Conservation (phyloP, 495 filamentous ascomycete genomes). For the Penicillium ucsense region DNA sequence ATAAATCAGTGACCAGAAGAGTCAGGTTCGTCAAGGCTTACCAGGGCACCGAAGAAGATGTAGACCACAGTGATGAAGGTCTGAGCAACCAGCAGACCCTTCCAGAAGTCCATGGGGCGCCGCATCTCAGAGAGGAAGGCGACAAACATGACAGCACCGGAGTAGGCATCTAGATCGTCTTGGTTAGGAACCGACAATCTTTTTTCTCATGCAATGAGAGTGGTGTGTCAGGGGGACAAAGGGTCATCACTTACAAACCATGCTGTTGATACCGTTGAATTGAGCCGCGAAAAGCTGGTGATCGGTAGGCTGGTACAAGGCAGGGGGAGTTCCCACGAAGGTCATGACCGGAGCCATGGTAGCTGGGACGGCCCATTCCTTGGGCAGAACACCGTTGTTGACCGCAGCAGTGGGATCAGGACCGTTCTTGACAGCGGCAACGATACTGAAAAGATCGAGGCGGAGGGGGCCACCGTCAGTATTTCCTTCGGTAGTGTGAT, state of each 20-base stretch:
- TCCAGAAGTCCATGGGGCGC: conserved; percentile 52
- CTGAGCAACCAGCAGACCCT: conserved; percentile 43
- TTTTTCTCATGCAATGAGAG: neutral
- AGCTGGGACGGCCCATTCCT: conserved; percentile 2
- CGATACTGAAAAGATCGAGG: conserved; percentile 21
- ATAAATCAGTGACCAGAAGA: neutral
- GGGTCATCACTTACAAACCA: conserved; percentile 9
- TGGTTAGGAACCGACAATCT: neutral
- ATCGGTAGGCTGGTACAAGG: conserved; percentile 10
- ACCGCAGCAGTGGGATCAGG: conserved; percentile 31
- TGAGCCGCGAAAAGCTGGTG: conserved; percentile 7
- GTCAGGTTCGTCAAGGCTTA: neutral
- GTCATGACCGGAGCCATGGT: conserved; percentile 10
- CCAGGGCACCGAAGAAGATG: conserved; percentile 48
- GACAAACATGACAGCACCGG: conserved; percentile 42
- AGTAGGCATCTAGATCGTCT: conserved; percentile 39
- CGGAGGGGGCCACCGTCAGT: no score
- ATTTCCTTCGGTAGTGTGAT: no score
- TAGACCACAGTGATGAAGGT: conserved; percentile 43
- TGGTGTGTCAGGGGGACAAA: conserved; percentile 23
- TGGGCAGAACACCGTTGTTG: conserved; percentile 4
- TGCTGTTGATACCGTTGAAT: conserved; percentile 13
- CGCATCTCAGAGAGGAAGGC: conserved; percentile 61
- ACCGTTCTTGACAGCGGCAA: conserved; percentile 31
- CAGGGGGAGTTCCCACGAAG: conserved; percentile 6